Percentiles rank a stretch among this genome's conserved stretches.
These are phyloP conservation scores for Solanum virginianum DNA, from an alignment of 257 asterid genomes.

Conservation along the genomic window DNA sequence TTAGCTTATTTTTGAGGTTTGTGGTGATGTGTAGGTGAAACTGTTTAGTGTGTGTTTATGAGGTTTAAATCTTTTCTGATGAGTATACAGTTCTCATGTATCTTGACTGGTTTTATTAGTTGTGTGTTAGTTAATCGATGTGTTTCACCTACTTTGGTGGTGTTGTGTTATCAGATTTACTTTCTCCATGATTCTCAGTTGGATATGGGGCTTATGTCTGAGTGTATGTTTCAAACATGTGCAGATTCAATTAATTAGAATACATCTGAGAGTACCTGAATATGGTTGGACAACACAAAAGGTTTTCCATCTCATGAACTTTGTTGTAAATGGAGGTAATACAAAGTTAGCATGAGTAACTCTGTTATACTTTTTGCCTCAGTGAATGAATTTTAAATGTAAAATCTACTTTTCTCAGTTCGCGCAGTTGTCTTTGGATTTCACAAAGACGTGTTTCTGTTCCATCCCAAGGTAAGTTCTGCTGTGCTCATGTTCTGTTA, in stretches of 20 bases:
- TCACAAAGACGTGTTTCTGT: slow-evolving; percentile 52
- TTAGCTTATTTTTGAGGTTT: too few species aligned
- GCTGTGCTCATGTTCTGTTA: not conserved
- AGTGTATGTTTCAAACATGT: slow-evolving; percentile 1
- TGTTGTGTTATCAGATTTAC: not conserved
- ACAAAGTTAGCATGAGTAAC: not conserved
- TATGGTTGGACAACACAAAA: slow-evolving; percentile 98
- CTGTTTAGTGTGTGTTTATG: not conserved
- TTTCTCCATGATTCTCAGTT: not conserved
- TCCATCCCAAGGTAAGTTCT: slow-evolving; percentile 66
- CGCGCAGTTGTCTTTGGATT: slow-evolving; percentile 78
- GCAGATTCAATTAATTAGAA: slow-evolving; percentile 88
- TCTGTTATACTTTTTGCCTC: not conserved
- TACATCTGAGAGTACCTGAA: slow-evolving; percentile 81
- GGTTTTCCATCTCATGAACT: slow-evolving; percentile 98
- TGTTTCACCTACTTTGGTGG: not conserved
- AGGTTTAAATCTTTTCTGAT: not conserved
- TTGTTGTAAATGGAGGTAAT: slow-evolving; percentile 89
- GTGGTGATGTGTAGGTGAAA: not conserved
- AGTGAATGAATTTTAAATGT: not conserved
- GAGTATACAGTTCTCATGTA: not conserved
- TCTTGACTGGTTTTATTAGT: not conserved
- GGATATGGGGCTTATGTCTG: not conserved
- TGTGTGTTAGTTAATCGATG: not conserved
- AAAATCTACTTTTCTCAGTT: slow-evolving; percentile 38